Evolutionary conservation across 306 rosid species (phyloP), one percentile per base, ranked within the genome.

Genomic region (Elaeagnus macrophylla): DNA sequence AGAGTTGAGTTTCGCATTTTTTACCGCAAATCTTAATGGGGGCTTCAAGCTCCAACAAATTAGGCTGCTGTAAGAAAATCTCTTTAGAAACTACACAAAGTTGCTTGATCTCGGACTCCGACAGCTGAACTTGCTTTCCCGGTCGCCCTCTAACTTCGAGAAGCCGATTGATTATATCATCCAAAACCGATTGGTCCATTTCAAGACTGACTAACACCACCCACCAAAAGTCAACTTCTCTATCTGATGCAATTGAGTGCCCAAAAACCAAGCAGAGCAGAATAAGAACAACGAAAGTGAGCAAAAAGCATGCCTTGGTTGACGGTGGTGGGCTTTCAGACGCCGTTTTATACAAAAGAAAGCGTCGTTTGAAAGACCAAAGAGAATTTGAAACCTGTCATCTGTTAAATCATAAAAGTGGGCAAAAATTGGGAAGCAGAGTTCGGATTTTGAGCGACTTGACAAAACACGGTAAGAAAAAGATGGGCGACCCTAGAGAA

Each of bases 21-120:
- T 54, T 70, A 89, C 97, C 95, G 51, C 95, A 86, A 79, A 89
- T 89, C 79, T 89, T 89, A 63, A 89, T 85, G 68, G 97, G 97
- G 12, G 95, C 95, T 67, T 86, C 82, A 46, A 89, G 94, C 64
- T 89, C 88, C 70, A 89, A 68, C 64, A 86, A 72, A 74, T 75
- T 81, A 48, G 97, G 90, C 66, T 89, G 97, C 57, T 81, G 83
- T 60, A 85, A 52, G 78, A 89, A 86, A 72, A 89, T 77, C 2
- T 83, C 94, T 60, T 71, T 77, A 18, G 97, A 83, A 60, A 37
- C 66, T 0, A 64, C 55, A 61, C 97, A 89, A 37, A 89, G 95
- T 17, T 83, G 94, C 3, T 84, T 89, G 97, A 90, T 90, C 95
- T 86, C 97, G 10, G 94, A 61, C 71, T 90, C 97, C 14, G 88